Evolutionary conservation across 192 early-diverging fungal genomes (phyloP), one percentile per base, ranked within the genome.

Genomic region (Entomortierella beljakovae): DNA sequence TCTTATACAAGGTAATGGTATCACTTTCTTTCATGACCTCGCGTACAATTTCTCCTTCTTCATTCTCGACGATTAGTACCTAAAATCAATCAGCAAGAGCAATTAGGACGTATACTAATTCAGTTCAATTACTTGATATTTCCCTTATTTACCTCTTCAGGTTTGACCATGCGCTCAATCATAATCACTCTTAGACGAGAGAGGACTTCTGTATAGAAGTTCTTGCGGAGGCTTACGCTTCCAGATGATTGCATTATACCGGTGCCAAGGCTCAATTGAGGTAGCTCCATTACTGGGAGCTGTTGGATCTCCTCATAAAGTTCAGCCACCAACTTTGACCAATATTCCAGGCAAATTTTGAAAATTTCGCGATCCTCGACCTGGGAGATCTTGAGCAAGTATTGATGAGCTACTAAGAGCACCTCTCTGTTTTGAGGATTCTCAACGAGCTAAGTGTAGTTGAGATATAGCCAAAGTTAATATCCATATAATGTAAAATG

Each of bases 141-240:
- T 15, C 25, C 25, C n/a, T n/a, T 9, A 6, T 25, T 53, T 70
- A 93, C 94, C 86, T 99, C 98, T 82, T 99, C 97, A 34, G 98
- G 98, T 58, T 95, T 94, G 34, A 97, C 97, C 98, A 99, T 99
- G 60, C 94, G 88, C 77, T 97, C 96, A 73, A 99, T 99, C 96
- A 99, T 97, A 23, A 98, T 95, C 10, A 92, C 85, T 50, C 98
- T 94, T 58, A 99, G 87, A 31, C 88, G 88, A 6, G 94, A 89
- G 25, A 99, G 87, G 22, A 96, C 83, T 38, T 92, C 89, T n/a
- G 87, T 82, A 77, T 99, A 99, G 69, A 95, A 84, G 73, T 89
- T 85, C 55, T 95, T 94, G 54, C 97, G 90, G 37, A 83, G 72
- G 43, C 68, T 61, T 33, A 81, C 70, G 42, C 84, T 85, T 59